phyloP scores from a whole-genome alignment of 106 monocot species.

The Dendrobium catenatum region DNA sequence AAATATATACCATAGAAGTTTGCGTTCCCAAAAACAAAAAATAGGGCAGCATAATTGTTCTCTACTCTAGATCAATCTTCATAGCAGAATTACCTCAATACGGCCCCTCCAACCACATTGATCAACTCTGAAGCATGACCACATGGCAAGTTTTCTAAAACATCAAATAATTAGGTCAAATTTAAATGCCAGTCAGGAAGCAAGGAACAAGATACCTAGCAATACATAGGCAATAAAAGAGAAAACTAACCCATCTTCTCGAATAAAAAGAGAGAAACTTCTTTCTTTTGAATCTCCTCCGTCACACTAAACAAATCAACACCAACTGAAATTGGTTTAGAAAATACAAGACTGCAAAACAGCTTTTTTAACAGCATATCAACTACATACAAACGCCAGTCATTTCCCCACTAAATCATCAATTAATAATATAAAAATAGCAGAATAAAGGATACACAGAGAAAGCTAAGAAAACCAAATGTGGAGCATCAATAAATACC shows the following conservation, averaged over 20 bases:
- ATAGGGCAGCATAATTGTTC: background rate
- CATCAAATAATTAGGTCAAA: background rate
- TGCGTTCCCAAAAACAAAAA: background rate
- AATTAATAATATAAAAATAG: background rate
- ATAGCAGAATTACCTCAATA: slow-evolving; percentile 29
- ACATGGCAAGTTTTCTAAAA: slow-evolving; percentile 33
- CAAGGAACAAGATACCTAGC: background rate
- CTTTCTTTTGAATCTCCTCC: slow-evolving; percentile 50
- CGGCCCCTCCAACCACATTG: slow-evolving; percentile 71
- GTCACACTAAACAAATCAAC: slow-evolving; percentile 38
- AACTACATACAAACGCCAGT: background rate
- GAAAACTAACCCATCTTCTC: slow-evolving; percentile 52
- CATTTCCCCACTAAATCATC: background rate
- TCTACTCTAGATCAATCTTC: background rate
- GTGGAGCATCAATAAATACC: background rate
- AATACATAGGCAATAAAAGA: background rate
- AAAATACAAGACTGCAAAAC: background rate
- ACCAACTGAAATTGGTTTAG: background rate
- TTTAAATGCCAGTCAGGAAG: background rate
- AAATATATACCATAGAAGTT: background rate
- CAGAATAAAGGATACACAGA: background rate
- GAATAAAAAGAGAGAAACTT: slow-evolving; percentile 53
- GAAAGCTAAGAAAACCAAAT: background rate
- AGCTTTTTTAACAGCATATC: background rate
- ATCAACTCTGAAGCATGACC: slow-evolving; percentile 65